Evolutionary conservation across 768 basidiomycete species (phyloP), one percentile per base, ranked within the genome.

Genomic region (Gymnopilus dilepis): DNA sequence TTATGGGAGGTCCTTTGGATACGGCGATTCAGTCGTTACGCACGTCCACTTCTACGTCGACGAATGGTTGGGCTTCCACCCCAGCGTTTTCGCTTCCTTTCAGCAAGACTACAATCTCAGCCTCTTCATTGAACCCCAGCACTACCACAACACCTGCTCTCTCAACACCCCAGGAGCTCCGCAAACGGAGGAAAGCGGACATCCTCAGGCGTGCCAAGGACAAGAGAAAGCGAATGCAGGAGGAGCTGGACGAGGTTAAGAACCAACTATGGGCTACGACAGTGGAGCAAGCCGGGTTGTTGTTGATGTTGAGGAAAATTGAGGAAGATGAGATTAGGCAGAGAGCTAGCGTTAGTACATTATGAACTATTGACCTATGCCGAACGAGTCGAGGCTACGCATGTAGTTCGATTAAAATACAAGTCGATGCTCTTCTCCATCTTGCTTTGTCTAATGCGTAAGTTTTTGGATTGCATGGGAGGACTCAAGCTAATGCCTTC

Each of bases 251-350:
- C 51, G 77, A 75, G 56, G 83, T 86, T 22, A 88, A 88, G 68
- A 78, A 84, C 28, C 86, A 88, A 67, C 72, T 92, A 59, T 92
- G 91, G 91, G 89, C 91, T 74, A 81, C 82, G 53, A 86, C 84
- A 40, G 80, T 91, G 53, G 90, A 91, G 73, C 83, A 86, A 67
- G 88, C 86, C n/a, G 85, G 82, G 54, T 74, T 90, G 60, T 70
- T 78, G 37, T 79, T 85, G 63, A 69, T 88, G 43, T 65, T 67
- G 63, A 84, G 60, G 55, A 61, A 55, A 22, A 26, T 62, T 11
- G 57, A 60, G 12, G 65, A 61, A 30, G 40, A n/a, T 13, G 42
- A 54, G 41, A 15, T 22, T 13, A 17, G 30, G 50, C 31, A 40
- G 13, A n/a, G 30, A 30, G 41, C 2, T 28, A 21, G 12, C 15